Evolutionary conservation across 148 eudicot species (phyloP).

Genomic region (Rhododendron henanense): DNA sequence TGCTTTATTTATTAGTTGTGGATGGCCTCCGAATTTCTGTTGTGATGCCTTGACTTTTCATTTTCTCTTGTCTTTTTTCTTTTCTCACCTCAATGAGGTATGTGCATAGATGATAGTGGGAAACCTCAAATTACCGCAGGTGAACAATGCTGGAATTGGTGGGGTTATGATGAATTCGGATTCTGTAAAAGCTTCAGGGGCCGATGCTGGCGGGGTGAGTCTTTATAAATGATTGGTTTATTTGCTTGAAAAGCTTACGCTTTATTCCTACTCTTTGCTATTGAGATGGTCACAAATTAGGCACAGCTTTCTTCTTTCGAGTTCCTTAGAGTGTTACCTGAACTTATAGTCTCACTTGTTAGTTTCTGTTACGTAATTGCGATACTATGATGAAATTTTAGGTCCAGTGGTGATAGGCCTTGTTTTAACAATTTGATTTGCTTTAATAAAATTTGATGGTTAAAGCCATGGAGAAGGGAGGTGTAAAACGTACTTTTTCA

Average conservation of each 20-base stretch:
- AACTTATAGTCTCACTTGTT: neutral
- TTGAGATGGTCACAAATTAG: neutral
- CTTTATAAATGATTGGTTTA: neutral
- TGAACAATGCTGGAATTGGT: constrained; percentile 4
- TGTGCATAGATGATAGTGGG: neutral
- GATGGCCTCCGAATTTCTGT: neutral
- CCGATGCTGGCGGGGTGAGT: neutral
- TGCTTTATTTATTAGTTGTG: neutral
- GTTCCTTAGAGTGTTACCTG: neutral
- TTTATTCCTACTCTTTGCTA: neutral
- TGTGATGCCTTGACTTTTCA: neutral
- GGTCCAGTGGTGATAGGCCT: neutral
- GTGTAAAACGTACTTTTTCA: neutral
- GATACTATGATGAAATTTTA: neutral
- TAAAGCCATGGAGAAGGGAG: neutral
- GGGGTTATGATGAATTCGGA: neutral
- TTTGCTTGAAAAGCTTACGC: neutral
- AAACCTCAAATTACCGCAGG: neutral
- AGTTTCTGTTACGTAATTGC: neutral
- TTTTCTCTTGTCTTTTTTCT: neutral
- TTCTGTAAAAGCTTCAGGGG: neutral
- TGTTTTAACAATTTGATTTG: neutral
- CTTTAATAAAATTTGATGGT: neutral
- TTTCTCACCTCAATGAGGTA: neutral
- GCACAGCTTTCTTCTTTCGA: neutral